Conservation (phyloP, 371 early-diverging fungal species). For the Mycotypha africana region DNA sequence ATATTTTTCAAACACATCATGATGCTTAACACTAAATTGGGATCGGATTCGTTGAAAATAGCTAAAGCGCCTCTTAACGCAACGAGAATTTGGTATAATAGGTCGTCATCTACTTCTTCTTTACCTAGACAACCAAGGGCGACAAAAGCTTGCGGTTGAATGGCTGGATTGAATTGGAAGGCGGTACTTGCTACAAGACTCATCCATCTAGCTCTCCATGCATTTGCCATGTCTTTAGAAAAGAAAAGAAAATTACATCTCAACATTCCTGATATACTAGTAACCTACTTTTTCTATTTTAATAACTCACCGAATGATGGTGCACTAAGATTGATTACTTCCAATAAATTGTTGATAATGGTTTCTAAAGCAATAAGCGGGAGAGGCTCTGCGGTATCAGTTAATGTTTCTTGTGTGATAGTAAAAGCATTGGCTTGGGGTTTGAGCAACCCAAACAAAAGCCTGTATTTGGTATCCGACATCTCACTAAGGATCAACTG, state of each 20-base stretch:
- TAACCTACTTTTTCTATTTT: neutral
- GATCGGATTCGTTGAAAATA: conserved; percentile 77
- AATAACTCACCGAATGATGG: conserved; percentile 53
- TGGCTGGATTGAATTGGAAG: conserved; percentile 89
- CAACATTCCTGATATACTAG: no score
- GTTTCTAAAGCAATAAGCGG: conserved; percentile 72
- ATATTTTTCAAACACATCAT: conserved; percentile 87
- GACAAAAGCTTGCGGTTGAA: conserved; percentile 93
- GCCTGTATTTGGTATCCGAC: conserved; percentile 70
- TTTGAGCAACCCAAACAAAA: conserved; percentile 77
- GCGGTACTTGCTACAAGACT: conserved; percentile 85
- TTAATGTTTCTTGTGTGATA: conserved; percentile 55
- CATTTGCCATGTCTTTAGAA: conserved; percentile 60
- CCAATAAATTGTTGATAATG: conserved; percentile 74
- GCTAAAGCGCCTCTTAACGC: conserved; percentile 82
- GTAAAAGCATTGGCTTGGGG: conserved; percentile 69
- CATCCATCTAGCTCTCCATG: conserved; percentile 90
- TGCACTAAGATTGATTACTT: conserved; percentile 74
- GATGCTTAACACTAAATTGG: conserved; percentile 74
- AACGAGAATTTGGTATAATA: conserved; percentile 85
- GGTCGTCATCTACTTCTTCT: conserved; percentile 82
- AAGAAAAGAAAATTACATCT: neutral
- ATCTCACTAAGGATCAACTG: conserved; percentile 60
- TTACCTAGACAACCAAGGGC: conserved; percentile 84
- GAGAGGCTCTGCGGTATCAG: conserved; percentile 66